phyloP scores from a whole-genome alignment of 2,329 filamentous ascomycete species.

The Thelonectria olida region DNA sequence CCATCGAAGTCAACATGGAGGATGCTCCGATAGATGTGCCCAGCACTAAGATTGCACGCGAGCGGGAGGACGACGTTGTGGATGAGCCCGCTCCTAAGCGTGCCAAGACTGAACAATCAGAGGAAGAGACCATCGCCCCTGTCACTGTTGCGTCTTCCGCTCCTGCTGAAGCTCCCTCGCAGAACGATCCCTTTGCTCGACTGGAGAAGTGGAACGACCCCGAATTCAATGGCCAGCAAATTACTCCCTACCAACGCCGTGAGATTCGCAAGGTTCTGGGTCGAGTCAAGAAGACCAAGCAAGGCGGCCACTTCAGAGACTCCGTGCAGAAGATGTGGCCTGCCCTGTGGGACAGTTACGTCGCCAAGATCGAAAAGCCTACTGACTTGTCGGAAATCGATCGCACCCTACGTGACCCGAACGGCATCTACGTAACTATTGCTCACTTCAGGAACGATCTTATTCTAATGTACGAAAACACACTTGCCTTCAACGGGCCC shows the following conservation, averaged over 20 bases:
- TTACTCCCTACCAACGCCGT: slow-evolving; percentile 68
- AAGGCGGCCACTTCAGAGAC: slow-evolving; percentile 77
- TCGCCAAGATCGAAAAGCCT: slow-evolving; percentile 74
- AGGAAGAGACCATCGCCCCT: slow-evolving; percentile 44
- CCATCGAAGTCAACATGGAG: slow-evolving; percentile 60
- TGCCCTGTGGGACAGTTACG: slow-evolving; percentile 77
- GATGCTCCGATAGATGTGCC: slow-evolving; percentile 53
- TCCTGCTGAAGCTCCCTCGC: slow-evolving; percentile 31
- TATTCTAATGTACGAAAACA: slow-evolving; percentile 81
- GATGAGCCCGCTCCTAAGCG: slow-evolving; percentile 80
- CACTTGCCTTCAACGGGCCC: slow-evolving; percentile 82
- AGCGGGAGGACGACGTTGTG: slow-evolving; percentile 77
- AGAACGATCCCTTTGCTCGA: slow-evolving; percentile 39
- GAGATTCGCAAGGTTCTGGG: slow-evolving; percentile 73
- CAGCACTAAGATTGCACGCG: slow-evolving; percentile 72
- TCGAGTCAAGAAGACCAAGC: slow-evolving; percentile 86
- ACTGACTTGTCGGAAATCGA: slow-evolving; percentile 90
- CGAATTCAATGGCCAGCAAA: slow-evolving; percentile 55
- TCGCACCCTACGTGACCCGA: slow-evolving; percentile 74
- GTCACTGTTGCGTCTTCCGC: slow-evolving; percentile 24
- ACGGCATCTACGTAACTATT: slow-evolving; percentile 69
- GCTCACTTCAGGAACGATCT: slow-evolving; percentile 80
- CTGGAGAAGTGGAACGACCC: slow-evolving; percentile 53
- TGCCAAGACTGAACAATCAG: slow-evolving; percentile 73
- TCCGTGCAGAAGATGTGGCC: slow-evolving; percentile 83